phyloP scores from a whole-genome alignment of 805 yeast species.

The Wickerhamomyces bovis region DNA sequence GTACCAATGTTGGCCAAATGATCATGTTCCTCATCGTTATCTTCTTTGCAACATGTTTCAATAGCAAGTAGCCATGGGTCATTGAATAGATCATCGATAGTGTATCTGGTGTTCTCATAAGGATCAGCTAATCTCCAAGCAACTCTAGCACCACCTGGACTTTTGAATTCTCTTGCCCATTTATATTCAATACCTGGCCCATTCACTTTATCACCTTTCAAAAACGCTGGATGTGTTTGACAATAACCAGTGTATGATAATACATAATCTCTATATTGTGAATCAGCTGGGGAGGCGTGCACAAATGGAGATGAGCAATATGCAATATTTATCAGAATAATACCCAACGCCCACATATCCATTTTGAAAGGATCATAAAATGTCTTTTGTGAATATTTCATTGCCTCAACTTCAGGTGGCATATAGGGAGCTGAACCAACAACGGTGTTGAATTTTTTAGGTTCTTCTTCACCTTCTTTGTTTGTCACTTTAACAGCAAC shows the following conservation, averaged over 20 bases:
- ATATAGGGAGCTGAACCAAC: conserved; percentile 81
- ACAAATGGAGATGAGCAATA: conserved; percentile 57
- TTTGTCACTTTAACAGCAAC: conserved; percentile 60
- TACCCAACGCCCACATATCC: conserved; percentile 72
- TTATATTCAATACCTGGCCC: conserved; percentile 73
- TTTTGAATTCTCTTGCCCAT: conserved; percentile 56
- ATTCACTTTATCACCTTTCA: conserved; percentile 37
- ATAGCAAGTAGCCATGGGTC: conserved; percentile 61
- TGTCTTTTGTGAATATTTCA: conserved; percentile 32
- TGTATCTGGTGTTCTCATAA: conserved; percentile 44
- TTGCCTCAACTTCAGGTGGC: conserved; percentile 67
- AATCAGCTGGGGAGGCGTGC: conserved; percentile 40
- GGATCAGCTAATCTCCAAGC: conserved; percentile 77
- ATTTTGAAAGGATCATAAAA: conserved; percentile 59
- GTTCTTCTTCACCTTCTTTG: conserved; percentile 43
- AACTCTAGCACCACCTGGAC: conserved; percentile 56
- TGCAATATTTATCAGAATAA: conserved; percentile 55
- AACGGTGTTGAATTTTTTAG: conserved; percentile 34
- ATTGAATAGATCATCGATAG: conserved; percentile 44
- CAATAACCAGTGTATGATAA: conserved; percentile 38
- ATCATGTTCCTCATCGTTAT: conserved; percentile 12
- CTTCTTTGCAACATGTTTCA: conserved; percentile 55
- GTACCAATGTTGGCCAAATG: not conserved
- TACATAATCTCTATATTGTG: conserved; percentile 51
- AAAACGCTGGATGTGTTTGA: conserved; percentile 40